Evolutionary conservation across 2,329 filamentous ascomycete genomes (phyloP), one percentile per base, ranked within the genome.

Genomic region (Beauveria scarabaeidicola): DNA sequence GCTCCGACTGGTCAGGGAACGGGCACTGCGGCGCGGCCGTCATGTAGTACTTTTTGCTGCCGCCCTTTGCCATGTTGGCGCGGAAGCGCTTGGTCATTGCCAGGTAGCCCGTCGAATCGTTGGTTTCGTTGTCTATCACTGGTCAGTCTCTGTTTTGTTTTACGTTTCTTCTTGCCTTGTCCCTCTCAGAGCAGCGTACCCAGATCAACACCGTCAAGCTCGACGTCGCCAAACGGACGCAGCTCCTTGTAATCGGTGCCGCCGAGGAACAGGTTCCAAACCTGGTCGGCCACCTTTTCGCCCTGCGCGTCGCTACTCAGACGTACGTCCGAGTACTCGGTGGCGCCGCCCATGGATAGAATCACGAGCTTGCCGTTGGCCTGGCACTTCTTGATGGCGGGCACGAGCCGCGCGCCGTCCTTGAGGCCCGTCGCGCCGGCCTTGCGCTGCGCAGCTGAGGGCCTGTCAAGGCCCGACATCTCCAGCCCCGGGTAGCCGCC

Each of bases 151-250:
- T 36, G 13, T 17, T 21, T 25, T 15, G 3, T 11, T 40, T 7
- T 11, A 21, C 8, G 32, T 17, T 10, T 36, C n/a, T 7, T 32
- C 19, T 36, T 36, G 8, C 15, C 25, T 17, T 44, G 15, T 23
- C 36, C 3, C 11, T 43, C 8, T 27, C 9, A 7, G 9, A 27
- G 7, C 9, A 25, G 38, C 52, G 10, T 61, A 64, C 64, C 64
- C 62, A 90, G 81, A 70, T 91, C 87, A 70, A 90, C 89, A 4
- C 88, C 88, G 69, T 91, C 86, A 46, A 91, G 73, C n/a, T 81
- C 76, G 11, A 83, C 81, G 21, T 73, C 70, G 53, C 85, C 85
- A 69, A 91, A 91, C 1, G 87, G 88, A 21, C 88, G 81, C 59
- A 82, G 78, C 5, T 73, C 74, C 2, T 69, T 71, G 32, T 71